Evolutionary conservation across 306 rosid species (phyloP).

Genomic region (Begonia peltatifolia): DNA sequence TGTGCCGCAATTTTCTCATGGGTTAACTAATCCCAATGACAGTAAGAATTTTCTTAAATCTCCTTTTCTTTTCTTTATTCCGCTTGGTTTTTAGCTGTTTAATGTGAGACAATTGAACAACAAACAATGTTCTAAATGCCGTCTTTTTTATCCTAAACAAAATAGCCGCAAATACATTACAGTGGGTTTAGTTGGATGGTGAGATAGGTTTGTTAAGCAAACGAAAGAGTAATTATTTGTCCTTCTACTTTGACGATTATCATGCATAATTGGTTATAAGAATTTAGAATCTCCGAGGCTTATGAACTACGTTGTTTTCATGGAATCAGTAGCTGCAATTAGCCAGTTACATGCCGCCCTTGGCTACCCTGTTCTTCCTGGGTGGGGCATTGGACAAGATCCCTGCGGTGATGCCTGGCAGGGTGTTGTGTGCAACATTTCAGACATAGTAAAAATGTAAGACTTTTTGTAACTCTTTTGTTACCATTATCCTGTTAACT

Average conservation of each 20-base stretch:
- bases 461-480: slow-evolving; percentile 15
- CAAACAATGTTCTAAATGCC: slow-evolving; percentile 5
- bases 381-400: slow-evolving; percentile 82
- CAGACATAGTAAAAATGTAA: slow-evolving; percentile 51
- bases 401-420: slow-evolving; percentile 93
- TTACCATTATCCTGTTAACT: neutral
- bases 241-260: too few relatives aligned
- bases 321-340: slow-evolving; percentile 65
- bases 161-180: too few relatives aligned
- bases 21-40: slow-evolving; percentile 54
- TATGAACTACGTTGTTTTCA: slow-evolving; percentile 8
- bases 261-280: neutral
- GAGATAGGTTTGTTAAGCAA: too few relatives aligned
- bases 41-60: slow-evolving; percentile 27
- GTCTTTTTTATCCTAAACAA: neutral
- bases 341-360: slow-evolving; percentile 50
- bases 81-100: slow-evolving; percentile 12
- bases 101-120: slow-evolving; percentile 7
- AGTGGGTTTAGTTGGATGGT: too few relatives aligned
- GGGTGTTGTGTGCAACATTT: slow-evolving; percentile 63
- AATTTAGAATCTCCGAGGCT: slow-evolving; percentile 1
- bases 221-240: too few relatives aligned
- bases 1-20: slow-evolving; percentile 35
- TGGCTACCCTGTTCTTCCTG: slow-evolving; percentile 69
- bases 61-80: slow-evolving; percentile 4